phyloP scores from a whole-genome alignment of 768 basidiomycete species.

The Kwoniella heveanensis region DNA sequence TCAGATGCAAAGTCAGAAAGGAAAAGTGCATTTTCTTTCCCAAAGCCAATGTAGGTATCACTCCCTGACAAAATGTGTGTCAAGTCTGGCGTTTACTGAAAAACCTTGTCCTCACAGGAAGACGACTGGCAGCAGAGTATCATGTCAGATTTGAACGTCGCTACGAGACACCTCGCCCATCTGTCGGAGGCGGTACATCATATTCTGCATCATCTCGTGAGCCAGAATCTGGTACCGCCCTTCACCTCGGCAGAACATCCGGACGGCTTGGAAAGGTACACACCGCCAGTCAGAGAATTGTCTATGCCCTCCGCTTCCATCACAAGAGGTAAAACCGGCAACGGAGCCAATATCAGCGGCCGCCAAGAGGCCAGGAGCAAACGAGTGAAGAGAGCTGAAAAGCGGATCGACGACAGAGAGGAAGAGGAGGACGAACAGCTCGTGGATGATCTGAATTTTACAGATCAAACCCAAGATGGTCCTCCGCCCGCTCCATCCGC shows the following conservation, averaged over 20 bases:
- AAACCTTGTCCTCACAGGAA: constrained; percentile 33
- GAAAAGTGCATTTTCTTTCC: constrained; percentile 44
- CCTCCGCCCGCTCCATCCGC: no score
- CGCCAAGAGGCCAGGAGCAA: constrained; percentile 9
- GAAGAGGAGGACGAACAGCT: background rate
- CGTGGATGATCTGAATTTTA: no score
- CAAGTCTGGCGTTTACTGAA: no score
- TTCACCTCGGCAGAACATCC: constrained; percentile 16
- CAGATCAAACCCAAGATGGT: no score
- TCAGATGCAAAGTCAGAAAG: constrained; percentile 36
- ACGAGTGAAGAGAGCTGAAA: background rate
- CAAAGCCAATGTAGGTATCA: constrained; percentile 33
- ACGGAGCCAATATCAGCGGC: background rate
- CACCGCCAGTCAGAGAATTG: constrained; percentile 26
- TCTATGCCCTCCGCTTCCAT: background rate
- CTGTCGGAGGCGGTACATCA: constrained; percentile 39
- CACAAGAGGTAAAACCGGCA: constrained; percentile 15
- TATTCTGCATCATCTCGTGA: constrained; percentile 31
- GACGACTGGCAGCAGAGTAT: constrained; percentile 46
- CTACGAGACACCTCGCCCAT: constrained; percentile 29
- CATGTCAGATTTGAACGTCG: constrained; percentile 32
- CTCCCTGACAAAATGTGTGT: no score
- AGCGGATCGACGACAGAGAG: background rate
- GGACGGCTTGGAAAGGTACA: constrained; percentile 22
- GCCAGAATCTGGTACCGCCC: constrained; percentile 30